A percentile compares a stretch with the other conserved stretches of the same genome.
Conservation (phyloP, 805 yeast species). For the Yarrowia divulgata region DNA sequence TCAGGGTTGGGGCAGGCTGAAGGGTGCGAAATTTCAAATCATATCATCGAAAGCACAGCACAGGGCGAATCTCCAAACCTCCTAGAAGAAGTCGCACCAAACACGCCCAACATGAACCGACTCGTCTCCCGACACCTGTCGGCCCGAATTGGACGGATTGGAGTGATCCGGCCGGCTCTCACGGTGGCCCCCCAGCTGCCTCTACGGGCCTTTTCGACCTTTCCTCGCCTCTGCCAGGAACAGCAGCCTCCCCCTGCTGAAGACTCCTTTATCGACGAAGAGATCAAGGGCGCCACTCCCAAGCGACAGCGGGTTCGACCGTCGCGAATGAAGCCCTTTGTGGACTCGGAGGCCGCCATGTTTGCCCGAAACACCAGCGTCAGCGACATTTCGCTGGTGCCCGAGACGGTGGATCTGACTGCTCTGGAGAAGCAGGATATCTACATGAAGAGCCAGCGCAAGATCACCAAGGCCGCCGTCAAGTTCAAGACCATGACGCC, state of each 20-base stretch:
- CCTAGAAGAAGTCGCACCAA: background rate
- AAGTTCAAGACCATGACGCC: conserved; percentile 63
- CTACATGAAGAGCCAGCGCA: conserved; percentile 72
- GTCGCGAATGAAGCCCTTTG: conserved; percentile 40
- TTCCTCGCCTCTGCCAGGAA: conserved; percentile 8
- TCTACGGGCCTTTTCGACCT: background rate
- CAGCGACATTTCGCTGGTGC: conserved; percentile 20
- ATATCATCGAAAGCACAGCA: background rate
- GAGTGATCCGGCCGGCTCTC: conserved; percentile 21
- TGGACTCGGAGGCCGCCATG: conserved; percentile 24
- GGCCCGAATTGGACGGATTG: conserved; percentile 28
- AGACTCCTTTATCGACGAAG: conserved; percentile 24
- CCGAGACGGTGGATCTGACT: conserved; percentile 54
- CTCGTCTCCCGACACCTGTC: conserved; percentile 31
- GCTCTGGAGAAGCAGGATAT: conserved; percentile 82
- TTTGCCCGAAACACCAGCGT: conserved; percentile 32
- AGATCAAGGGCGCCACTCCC: conserved; percentile 36
- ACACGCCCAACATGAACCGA: conserved; percentile 32
- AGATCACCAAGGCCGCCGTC: conserved; percentile 72
- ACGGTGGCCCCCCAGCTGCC: background rate
- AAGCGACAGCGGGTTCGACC: conserved; percentile 41
- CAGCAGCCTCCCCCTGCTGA: conserved; percentile 10
- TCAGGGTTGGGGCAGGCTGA: conserved; percentile 6
- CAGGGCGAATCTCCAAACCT: background rate
- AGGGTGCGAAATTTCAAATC: conserved; percentile 13